Evolutionary conservation across 768 basidiomycete species (phyloP).

Genomic region (Postia placenta): DNA sequence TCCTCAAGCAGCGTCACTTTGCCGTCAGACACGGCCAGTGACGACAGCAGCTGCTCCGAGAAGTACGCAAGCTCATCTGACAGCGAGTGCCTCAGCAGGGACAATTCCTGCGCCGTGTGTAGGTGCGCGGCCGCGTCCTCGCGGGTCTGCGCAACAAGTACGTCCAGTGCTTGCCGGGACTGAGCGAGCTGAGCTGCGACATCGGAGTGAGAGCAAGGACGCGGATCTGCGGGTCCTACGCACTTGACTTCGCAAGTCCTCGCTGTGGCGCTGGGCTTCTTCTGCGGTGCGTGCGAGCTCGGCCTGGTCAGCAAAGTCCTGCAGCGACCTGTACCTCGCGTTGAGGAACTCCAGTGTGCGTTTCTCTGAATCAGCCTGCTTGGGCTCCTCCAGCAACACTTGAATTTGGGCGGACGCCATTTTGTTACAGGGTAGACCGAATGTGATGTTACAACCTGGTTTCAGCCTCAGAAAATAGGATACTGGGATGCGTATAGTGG

Average conservation of each 20-base stretch:
- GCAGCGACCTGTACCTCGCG: constrained; percentile 36
- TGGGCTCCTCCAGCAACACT: constrained; percentile 44
- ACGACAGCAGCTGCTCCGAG: constrained; percentile 56
- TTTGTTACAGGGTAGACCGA: too few relatives aligned
- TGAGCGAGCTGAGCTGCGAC: constrained; percentile 51
- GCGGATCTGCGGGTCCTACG: constrained; percentile 6
- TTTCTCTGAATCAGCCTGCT: constrained; percentile 27
- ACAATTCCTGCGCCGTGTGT: constrained; percentile 63
- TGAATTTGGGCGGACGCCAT: constrained; percentile 43
- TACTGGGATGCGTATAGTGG: too few relatives aligned
- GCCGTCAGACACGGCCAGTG: constrained; percentile 40
- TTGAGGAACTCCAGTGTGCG: constrained; percentile 37
- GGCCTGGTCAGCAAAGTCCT: constrained; percentile 24
- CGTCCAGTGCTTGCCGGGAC: constrained; percentile 44
- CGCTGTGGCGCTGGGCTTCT: constrained; percentile 29
- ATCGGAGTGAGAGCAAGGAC: constrained; percentile 5
- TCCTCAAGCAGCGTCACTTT: constrained; percentile 71
- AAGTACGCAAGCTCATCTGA: constrained; percentile 73
- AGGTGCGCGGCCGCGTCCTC: constrained; percentile 42
- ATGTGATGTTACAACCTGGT: too few relatives aligned
- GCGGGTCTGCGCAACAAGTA: constrained; percentile 44
- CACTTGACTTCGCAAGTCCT: constrained; percentile 23
- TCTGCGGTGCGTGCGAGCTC: constrained; percentile 47
- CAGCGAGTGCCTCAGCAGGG: constrained; percentile 69
- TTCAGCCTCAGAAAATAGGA: too few relatives aligned